phyloP scores from a whole-genome alignment of 2,329 filamentous ascomycete genomes.

The Apiospora saccharicola region DNA sequence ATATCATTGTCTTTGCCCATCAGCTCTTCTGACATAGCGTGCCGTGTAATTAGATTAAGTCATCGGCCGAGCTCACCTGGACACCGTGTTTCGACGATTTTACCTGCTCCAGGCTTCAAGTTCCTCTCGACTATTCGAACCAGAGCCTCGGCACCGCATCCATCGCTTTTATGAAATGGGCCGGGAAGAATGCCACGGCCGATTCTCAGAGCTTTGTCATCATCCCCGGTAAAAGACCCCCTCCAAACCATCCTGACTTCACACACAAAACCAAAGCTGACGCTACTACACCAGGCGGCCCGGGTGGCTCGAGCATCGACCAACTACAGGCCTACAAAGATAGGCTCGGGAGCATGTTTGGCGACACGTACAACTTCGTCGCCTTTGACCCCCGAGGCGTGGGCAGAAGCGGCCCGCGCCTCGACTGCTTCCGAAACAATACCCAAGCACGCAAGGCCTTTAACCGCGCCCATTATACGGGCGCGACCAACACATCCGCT shows the following conservation, averaged over 20 bases:
- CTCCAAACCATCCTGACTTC: background rate
- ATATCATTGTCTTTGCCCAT: no score
- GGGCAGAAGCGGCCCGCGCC: conserved; percentile 41
- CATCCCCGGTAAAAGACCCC: conserved; percentile 37
- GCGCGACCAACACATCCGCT: conserved; percentile 40
- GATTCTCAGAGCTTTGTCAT: conserved; percentile 40
- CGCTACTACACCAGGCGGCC: conserved; percentile 40
- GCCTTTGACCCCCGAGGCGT: conserved; percentile 52
- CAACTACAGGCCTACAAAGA: conserved; percentile 35
- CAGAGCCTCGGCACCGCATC: conserved; percentile 37
- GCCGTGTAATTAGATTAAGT: conserved; percentile 39
- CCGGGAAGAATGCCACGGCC: conserved; percentile 41
- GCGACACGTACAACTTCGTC: conserved; percentile 51
- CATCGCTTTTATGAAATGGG: conserved; percentile 41
- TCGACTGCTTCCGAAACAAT: conserved; percentile 43
- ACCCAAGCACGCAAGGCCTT: conserved; percentile 39
- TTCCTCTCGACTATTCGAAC: conserved; percentile 42
- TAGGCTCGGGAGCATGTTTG: conserved; percentile 40
- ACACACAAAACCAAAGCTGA: conserved; percentile 8
- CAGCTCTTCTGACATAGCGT: no score
- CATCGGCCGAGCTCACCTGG: conserved; percentile 43
- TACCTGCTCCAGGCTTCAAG: conserved; percentile 40
- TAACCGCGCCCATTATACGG: conserved; percentile 36
- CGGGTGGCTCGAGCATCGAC: conserved; percentile 46
- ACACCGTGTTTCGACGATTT: conserved; percentile 42